Evolutionary conservation across 257 asterid genomes (phyloP), one percentile per base, ranked within the genome.

Genomic region (Nyctanthes arbortristis): DNA sequence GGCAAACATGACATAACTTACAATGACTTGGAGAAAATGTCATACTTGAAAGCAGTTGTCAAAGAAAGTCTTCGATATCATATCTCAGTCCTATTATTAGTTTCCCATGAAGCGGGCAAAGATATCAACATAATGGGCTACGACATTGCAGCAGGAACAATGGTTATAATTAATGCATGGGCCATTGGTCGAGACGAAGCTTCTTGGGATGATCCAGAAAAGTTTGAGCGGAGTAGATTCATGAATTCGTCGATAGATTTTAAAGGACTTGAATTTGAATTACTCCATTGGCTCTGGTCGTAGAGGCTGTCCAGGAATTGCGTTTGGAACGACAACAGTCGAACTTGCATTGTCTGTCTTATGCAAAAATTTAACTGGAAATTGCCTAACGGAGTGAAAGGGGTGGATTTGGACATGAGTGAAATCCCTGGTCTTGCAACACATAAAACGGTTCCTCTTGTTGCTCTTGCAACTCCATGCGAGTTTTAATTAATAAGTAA

Each of bases 271-370:
- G 57, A 73, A 24, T 75, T 69, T 6, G 36, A 62, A 52, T 10
- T 78, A n/a, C 32, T 70, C 11, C 84, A 84, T 81, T 6, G 81
- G 86, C 9, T 22, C 75, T 0, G 84, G 84, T 2, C 30, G 84
- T 4, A 73, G 84, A 16, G 54, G 57, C 0, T 76, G 85, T n/a
- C 85, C 75, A 0, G 68, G 75, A 24, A 10, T 78, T 0, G 54
- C 13, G 14, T 75, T 81, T 49, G 77, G 71, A 12, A 22, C 27
- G 7, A 45, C 72, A 0, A 8, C 66, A 1, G 49, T 61, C 29
- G 72, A 78, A 43, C 69, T n/a, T 4, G 67, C 40, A 7, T 1
- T 81, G 83, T 81, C n/a, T 71, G 71, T 32, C 74, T 81, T 13
- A 20, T 78, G 52, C 71, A 49, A 2, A 68, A 62, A n/a, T 81